Evolutionary conservation across 164 flowering plant species (phyloP).

Genomic region (Brasenia schreberi): DNA sequence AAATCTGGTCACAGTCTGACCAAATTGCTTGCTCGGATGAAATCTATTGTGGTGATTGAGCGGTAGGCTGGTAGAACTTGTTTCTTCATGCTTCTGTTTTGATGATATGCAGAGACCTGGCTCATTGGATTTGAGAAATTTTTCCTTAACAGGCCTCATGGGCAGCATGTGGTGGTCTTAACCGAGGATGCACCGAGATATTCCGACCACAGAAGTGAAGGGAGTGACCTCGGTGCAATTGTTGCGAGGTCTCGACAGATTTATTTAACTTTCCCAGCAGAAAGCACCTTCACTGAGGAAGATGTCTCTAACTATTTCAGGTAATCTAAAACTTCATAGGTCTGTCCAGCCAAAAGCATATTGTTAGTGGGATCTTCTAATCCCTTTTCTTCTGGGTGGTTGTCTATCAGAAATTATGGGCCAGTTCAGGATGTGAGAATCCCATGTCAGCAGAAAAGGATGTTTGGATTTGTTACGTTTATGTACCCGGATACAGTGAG

Average conservation of each 20-base stretch:
- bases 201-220: conserved; percentile 39
- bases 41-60: conserved; percentile 11
- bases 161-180: conserved; percentile 73
- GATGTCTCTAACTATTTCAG: conserved; percentile 78
- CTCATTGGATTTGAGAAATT: not conserved
- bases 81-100: not conserved
- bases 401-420: conserved; percentile 48
- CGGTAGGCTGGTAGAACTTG: not conserved
- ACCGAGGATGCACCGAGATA: conserved; percentile 66
- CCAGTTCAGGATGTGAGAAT: conserved; percentile 94
- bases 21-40: conserved; percentile 73
- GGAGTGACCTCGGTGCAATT: conserved; percentile 54
- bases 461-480: conserved; percentile 97
- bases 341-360: too few species aligned
- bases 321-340: conserved; percentile 17
- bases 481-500: conserved; percentile 59
- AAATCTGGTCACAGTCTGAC: conserved; percentile 82
- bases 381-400: not conserved
- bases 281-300: conserved; percentile 78
- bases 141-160: conserved; percentile 63
- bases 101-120: not conserved
- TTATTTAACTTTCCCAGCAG: conserved; percentile 89
- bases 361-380: too few species aligned
- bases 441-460: conserved; percentile 80
- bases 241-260: conserved; percentile 78